Conservation (phyloP, 2,329 filamentous ascomycete genomes). For the Bipolaris victoriae region DNA sequence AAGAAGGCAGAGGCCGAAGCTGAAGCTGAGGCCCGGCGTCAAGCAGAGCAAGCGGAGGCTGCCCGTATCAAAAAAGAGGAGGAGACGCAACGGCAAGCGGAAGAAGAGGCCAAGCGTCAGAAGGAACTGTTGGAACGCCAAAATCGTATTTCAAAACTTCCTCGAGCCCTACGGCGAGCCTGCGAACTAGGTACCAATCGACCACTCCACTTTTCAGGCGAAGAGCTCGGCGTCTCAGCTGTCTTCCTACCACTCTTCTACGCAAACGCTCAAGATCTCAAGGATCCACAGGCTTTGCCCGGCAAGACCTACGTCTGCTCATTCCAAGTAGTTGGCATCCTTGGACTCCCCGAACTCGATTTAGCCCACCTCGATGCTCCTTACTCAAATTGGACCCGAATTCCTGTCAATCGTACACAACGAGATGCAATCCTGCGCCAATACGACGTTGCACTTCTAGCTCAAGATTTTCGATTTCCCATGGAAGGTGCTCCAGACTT, state of each 20-base stretch:
- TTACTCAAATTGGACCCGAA: constrained; percentile 47
- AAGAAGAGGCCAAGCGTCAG: constrained; percentile 39
- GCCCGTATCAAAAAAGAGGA: constrained; percentile 42
- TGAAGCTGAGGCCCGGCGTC: constrained; percentile 29
- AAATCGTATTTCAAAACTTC: constrained; percentile 44
- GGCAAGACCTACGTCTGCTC: constrained; percentile 46
- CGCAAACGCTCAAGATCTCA: constrained; percentile 41
- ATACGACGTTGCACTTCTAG: constrained; percentile 48
- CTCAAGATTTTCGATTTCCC: constrained; percentile 48
- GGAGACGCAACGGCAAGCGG: constrained; percentile 35
- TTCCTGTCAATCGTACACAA: constrained; percentile 42
- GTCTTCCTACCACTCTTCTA: constrained; percentile 49
- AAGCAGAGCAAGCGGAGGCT: constrained; percentile 43
- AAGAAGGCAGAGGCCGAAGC: constrained; percentile 41
- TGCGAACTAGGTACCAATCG: constrained; percentile 47
- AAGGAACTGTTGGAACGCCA: constrained; percentile 41
- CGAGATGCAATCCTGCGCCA: constrained; percentile 45
- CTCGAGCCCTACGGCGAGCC: constrained; percentile 45
- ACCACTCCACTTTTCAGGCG: constrained; percentile 48
- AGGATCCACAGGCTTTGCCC: constrained; percentile 22
- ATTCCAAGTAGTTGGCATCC: constrained; percentile 50
- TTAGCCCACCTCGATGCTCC: constrained; percentile 41
- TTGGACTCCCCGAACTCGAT: constrained; percentile 50
- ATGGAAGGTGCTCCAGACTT: constrained; percentile 48
- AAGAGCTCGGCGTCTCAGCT: constrained; percentile 48